Evolutionary conservation across 2,329 filamentous ascomycete species (phyloP), one percentile per base, ranked within the genome.

Genomic region (Pezicula radicicola): DNA sequence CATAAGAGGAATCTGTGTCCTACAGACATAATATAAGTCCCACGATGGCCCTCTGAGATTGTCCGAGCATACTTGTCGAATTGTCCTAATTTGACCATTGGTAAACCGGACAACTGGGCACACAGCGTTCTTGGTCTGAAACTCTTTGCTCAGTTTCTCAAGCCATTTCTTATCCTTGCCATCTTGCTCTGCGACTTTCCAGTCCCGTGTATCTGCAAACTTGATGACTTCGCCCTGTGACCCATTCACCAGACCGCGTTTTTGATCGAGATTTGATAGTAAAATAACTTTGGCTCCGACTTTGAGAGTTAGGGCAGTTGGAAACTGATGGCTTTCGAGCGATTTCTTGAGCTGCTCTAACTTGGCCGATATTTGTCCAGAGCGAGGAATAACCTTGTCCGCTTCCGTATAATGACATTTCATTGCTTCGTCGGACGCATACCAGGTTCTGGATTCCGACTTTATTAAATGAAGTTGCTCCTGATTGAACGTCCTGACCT

Each of bases 1-100:
- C 50, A 96, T 96, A 45, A 97, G 77, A 0, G 94, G 94, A 5
- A 83, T 70, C 54, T 83, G 79, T 4, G 59, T 63, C 19, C 68
- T 42, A 18, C 52, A 58, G 2, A 58, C 54, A 1, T 59, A 30
- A 44, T 62, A 64, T 18, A 53, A 50, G 18, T 54, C 52, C 3
- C 37, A 10, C 5, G 45, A 48, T 1, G 45, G 4, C 56, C 56
- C 35, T 52, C 52, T 5, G 48, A 41, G 10, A 51, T 56, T 13
- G 43, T 51, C 1, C 42, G 53, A 2, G 50, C 16, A 18, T 3
- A 59, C 46, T 4, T 53, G 52, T 3, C 33, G 19, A 28, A 64
- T 61, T 1, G 51, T 36, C 18, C 44, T 36, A 0, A 5, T 46
- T 9, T 15, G 28, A 1, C 59, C 59, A 27, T 62, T 55, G 0